Base-by-base conservation (phyloP, 139 green algal genomes). In the Chlamydomonas sp. region DNA sequence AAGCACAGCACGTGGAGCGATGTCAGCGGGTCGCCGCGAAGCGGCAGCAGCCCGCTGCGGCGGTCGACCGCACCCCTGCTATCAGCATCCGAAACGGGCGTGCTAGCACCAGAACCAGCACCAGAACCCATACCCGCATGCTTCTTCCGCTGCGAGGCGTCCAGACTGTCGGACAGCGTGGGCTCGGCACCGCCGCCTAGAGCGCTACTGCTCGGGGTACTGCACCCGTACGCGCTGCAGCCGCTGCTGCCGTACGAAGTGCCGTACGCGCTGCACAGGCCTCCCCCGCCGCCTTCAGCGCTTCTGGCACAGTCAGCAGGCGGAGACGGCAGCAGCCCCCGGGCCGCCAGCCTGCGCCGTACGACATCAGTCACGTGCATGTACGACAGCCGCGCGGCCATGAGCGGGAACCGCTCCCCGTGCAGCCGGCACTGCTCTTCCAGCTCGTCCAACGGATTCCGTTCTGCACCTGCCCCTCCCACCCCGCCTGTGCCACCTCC, bases 1-100 rank as follows among this genome's bases (percentile, higher is more conserved):
- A 87, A 94, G 71, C 93, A 96, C 68, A 96, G 89, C 73, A 90
- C 86, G 64, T 78, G 73, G 72, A 96, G 61, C 77, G 78, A 67
- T 10, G 72, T 62, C 49, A 89, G 63, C n/a, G 77, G 63, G 63
- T 88, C 83, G 57, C 83, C 83, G 7, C 68, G 64, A 31, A 6
- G 71, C 5, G 66, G 66, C 66, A 71, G n/a, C n/a, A n/a, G n/a
- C n/a, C n/a, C n/a, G n/a, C n/a, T n/a, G n/a, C n/a, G n/a, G n/a
- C 16, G 16, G 17, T 20, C 58, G 18, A 9, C 73, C 15, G 73
- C 77, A 1, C 18, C 17, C 20, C 49, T 6, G 63, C n/a, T 4
- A n/a, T 3, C 7, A n/a, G 20, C 79, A 58, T 5, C 67, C 68
- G 58, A 68, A 15, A 15, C 66, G 66, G 66, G 49, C n/a, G n/a